Evolutionary conservation across 495 filamentous ascomycete species (phyloP), one percentile per base, ranked within the genome.

Genomic region (Aspergillus campestris): DNA sequence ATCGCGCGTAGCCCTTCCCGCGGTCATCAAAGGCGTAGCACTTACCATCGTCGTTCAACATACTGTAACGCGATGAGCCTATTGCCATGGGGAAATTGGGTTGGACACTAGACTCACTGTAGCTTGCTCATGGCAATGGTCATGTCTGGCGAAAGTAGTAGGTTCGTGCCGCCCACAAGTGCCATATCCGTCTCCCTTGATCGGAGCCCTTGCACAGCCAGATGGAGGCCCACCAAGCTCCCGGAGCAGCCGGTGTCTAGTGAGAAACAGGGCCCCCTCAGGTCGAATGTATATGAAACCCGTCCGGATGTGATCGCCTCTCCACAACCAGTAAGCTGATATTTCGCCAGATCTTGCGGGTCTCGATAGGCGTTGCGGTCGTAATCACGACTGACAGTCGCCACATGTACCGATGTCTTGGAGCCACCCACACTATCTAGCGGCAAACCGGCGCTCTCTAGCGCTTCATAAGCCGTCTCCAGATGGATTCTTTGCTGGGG

Each of bases 191-290:
- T 66, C 27, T 73, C 69, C 7, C 62, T 56, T 44, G 50, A 43
- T 12, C 65, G 55, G 0, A 81, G 47, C 1, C 53, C 55, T 31
- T 70, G 67, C 6, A 53, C 57, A 0, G 72, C 67, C 31, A 70
- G 44, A 38, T 74, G 62, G 0, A 69, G 48, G 1, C 60, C 60
- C 8, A 58, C 55, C 27, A 74, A 49, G 47, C 60, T 67, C 1
- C 58, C 63, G 0, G 69, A 72, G 47, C 70, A 74, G 0, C 67
- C 70, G 6, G 70, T 71, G 42, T 72, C 69, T 24, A 72, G 40
- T 31, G 59, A 67, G 27, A 70, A 51, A 40, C 62, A 59, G 0
- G 67, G 62, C 5, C 71, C 71, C 8, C 58, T 48, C 1, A 72
- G 53, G 40, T 67, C 61, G n/a, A 68, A 66, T 27, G 62, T 63